Evolutionary conservation across 2,329 filamentous ascomycete species (phyloP), one percentile per base, ranked within the genome.

Genomic region (Hansfordia pulvinata): DNA sequence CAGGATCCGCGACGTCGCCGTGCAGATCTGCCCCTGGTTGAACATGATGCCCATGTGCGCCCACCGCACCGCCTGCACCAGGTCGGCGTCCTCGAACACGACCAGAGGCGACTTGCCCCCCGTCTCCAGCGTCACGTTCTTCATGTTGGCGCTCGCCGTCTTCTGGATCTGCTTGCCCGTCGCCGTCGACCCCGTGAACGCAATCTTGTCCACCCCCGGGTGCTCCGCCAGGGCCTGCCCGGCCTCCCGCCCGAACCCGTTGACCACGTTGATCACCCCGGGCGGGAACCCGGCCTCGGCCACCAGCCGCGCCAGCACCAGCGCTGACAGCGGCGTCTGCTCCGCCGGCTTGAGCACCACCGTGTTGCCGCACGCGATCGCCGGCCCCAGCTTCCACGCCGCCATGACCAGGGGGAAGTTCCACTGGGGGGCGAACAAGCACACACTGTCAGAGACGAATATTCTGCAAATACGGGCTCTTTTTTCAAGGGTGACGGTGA

Each of bases 141-240:
- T 76, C 40, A 72, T 54, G 36, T 60, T 81, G 1, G 64, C 52
- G n/a, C 70, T 63, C 0, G 80, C 78, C 50, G 69, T 63, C 46
- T 80, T 81, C 77, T 85, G 84, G 35, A 86, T 81, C 26, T 76
- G 63, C 29, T 70, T 69, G 6, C 75, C 81, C 1, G 79, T 85
- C 2, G 58, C 56, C 0, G 80, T 86, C 4, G 72, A 79, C 20
- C 81, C 81, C 0, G 81, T 86, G 36, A 86, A 88, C 0, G 80
- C 77, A 33, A 88, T 62, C 57, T 86, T 86, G 43, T 82, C 74
- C 10, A 88, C 63, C 21, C 66, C 66, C 14, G 69, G 53, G 44
- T 88, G 81, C 20, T 63, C 60, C 2, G 72, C 75, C 7, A 86
- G 60, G 0, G 77, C 73, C 5, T 72, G 62, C 9, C 81, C 81